phyloP scores from a whole-genome alignment of 192 early-diverging fungal species.

The Haplosporangium gracile region DNA sequence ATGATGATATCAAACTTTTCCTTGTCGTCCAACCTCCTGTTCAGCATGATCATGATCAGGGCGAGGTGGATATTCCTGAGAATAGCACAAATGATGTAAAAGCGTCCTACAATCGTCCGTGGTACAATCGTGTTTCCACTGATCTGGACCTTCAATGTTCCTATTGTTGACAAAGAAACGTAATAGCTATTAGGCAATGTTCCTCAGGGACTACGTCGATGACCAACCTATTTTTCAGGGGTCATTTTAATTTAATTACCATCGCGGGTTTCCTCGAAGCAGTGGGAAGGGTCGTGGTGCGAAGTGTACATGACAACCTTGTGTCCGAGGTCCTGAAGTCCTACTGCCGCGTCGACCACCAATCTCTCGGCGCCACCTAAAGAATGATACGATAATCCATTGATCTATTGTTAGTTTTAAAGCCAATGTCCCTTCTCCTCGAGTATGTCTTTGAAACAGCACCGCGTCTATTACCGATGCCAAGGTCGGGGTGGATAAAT shows the following conservation, averaged over 20 bases:
- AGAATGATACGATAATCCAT: not conserved
- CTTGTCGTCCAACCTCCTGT: constrained; percentile 37
- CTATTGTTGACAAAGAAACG: constrained; percentile 42
- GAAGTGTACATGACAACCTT: constrained; percentile 87
- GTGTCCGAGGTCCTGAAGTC: constrained; percentile 85
- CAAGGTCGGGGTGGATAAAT: constrained; percentile 95
- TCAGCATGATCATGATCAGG: constrained; percentile 58
- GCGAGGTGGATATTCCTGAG: constrained; percentile 80
- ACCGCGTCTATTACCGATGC: constrained; percentile 75
- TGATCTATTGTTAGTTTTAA: not conserved
- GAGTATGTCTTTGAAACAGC: not conserved
- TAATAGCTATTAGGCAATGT: not conserved
- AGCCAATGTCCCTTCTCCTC: not conserved
- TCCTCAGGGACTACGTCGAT: not conserved
- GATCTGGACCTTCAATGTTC: constrained; percentile 82
- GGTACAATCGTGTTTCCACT: constrained; percentile 82
- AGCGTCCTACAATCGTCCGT: constrained; percentile 73
- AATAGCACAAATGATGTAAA: constrained; percentile 87
- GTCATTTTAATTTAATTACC: constrained; percentile 59
- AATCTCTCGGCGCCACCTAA: constrained; percentile 94
- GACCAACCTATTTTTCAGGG: not conserved
- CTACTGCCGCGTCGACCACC: constrained; percentile 91
- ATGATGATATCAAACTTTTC: constrained; percentile 81
- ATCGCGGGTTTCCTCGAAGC: constrained; percentile 93
- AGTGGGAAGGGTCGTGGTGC: constrained; percentile 89